Percentiles rank a stretch among this genome's conserved stretches.
phyloP scores from a whole-genome alignment of 345 rosid species.

The Clausena lansium region DNA sequence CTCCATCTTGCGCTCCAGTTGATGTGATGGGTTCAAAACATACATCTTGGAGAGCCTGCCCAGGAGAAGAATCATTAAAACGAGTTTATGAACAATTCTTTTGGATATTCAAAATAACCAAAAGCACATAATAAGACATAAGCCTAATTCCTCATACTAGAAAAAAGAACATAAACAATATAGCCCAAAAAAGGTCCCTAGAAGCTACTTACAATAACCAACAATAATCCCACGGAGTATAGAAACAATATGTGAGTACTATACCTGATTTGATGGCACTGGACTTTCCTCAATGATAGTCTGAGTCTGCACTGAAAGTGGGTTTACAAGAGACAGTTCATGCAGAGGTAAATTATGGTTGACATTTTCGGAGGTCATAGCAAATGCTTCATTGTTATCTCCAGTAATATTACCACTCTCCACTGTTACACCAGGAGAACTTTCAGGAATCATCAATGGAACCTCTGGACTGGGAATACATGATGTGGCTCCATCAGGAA shows the following conservation, averaged over 20 bases:
- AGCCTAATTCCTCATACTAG: not conserved
- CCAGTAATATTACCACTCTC: slow-evolving; percentile 14
- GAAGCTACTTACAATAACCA: not conserved
- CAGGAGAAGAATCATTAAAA: no score
- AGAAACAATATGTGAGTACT: not conserved
- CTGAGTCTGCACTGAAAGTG: slow-evolving; percentile 8
- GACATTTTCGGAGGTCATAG: not conserved
- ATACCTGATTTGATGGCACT: slow-evolving; percentile 22
- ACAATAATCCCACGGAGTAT: not conserved
- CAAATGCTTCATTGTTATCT: slow-evolving; percentile 16
- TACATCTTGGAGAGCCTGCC: slow-evolving; percentile 31
- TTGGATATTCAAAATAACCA: not conserved
- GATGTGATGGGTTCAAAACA: slow-evolving; percentile 27
- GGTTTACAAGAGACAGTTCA: slow-evolving; percentile 14
- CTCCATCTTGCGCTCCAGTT: slow-evolving; percentile 31
- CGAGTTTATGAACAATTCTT: not conserved
- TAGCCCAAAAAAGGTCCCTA: not conserved
- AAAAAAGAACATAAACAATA: not conserved
- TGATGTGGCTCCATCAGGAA: slow-evolving; percentile 8
- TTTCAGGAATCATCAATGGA: slow-evolving; percentile 18
- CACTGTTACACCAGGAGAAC: slow-evolving; percentile 13
- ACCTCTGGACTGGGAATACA: slow-evolving; percentile 26
- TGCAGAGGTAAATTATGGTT: slow-evolving; percentile 8
- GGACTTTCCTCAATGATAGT: not conserved
- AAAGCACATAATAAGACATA: not conserved